phyloP scores from a whole-genome alignment of 305 asterid species.

The Andrographis paniculata region DNA sequence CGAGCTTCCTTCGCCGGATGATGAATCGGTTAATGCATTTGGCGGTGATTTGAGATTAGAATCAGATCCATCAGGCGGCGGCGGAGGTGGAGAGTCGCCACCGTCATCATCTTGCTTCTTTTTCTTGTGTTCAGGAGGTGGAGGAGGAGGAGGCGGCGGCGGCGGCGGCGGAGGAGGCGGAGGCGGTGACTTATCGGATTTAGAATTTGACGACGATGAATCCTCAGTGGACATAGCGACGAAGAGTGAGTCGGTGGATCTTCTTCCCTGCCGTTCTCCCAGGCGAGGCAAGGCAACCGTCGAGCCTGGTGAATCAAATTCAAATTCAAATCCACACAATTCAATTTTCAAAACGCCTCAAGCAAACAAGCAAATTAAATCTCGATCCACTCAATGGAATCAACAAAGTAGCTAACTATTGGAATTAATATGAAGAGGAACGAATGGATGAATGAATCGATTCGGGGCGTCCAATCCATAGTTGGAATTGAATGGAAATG shows the following conservation, averaged over 20 bases:
- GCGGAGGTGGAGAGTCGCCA: slow-evolving; percentile 2
- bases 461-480: too few species aligned
- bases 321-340: slow-evolving; percentile 1
- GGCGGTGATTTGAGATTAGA: slow-evolving; percentile 2
- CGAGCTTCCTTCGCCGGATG: neutral
- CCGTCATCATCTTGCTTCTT: neutral
- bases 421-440: too few species aligned
- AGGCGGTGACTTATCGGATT: slow-evolving; percentile 2
- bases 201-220: slow-evolving; percentile 14
- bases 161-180: slow-evolving; percentile 24
- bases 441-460: too few species aligned
- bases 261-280: slow-evolving; percentile 64
- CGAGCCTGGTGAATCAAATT: slow-evolving; percentile 27
- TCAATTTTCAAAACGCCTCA: neutral
- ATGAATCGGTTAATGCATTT: neutral
- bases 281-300: slow-evolving; percentile 20
- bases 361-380: neutral
- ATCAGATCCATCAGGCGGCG: neutral
- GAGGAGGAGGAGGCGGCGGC: slow-evolving; percentile 16
- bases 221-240: slow-evolving; percentile 15
- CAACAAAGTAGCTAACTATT: too few species aligned
- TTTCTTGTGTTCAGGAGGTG: slow-evolving; percentile 4
- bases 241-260: neutral
- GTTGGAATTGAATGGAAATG: neutral
- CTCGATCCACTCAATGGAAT: too few species aligned